A percentile compares a stretch with the other conserved stretches of the same genome.
phyloP scores from a whole-genome alignment of 306 rosid species.

The Acacia crassicarpa region DNA sequence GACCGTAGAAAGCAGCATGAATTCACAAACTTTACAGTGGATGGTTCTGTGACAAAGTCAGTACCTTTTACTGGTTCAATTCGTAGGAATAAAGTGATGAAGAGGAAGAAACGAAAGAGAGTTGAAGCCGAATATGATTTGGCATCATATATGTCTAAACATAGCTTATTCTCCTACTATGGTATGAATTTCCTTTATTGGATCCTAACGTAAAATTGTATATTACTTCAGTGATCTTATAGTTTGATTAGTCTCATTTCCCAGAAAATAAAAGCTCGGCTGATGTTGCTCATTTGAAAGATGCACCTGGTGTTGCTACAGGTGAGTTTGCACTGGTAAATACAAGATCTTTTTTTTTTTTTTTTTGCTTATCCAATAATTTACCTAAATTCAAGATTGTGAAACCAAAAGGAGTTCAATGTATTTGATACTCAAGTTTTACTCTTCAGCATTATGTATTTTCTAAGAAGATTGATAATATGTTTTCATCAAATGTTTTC shows the following conservation, averaged over 20 bases:
- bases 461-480: neutral
- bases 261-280: constrained; percentile 39
- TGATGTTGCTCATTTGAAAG: constrained; percentile 30
- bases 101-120: constrained; percentile 78
- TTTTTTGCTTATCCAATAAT: neutral
- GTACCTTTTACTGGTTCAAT: constrained; percentile 48
- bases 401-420: constrained; percentile 5
- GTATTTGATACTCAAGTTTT: constrained; percentile 2
- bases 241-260: neutral
- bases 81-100: constrained; percentile 54
- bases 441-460: constrained; percentile 10
- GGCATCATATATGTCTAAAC: constrained; percentile 53
- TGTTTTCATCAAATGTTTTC: constrained; percentile 21
- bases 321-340: constrained; percentile 38
- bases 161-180: constrained; percentile 71
- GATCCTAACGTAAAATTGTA: neutral
- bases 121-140: constrained; percentile 57
- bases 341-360: constrained; percentile 4
- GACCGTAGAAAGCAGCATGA: constrained; percentile 47
- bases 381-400: constrained; percentile 7
- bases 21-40: constrained; percentile 36
- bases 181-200: constrained; percentile 52
- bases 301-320: constrained; percentile 25
- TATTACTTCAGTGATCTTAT: constrained; percentile 8
- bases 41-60: constrained; percentile 53